Percentiles rank a stretch among this genome's conserved stretches.
These are phyloP conservation scores for Persicaria maculosa DNA, from an alignment of 148 eudicot species.

Conservation along the genomic window DNA sequence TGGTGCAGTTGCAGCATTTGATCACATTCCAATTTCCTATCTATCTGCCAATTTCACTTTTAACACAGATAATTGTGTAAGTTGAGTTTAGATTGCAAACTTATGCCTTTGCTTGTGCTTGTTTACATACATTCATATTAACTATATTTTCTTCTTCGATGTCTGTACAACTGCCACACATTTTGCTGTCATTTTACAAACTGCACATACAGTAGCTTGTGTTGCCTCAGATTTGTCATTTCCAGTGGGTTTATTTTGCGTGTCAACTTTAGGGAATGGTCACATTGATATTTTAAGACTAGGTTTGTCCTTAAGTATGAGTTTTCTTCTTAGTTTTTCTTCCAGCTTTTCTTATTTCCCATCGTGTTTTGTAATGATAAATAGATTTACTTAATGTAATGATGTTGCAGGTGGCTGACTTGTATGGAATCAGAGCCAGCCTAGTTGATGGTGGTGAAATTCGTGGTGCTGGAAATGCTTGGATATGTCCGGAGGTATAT, in stretches of 20 bases:
- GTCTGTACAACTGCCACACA: neutral
- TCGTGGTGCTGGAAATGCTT: slow-evolving; percentile 99
- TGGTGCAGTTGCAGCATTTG: slow-evolving; percentile 96
- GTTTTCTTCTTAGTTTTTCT: neutral
- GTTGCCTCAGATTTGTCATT: neutral
- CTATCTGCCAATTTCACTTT: slow-evolving; percentile 95
- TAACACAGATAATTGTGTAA: slow-evolving; percentile 93
- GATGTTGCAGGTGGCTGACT: slow-evolving; percentile 76
- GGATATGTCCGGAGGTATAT: slow-evolving; percentile 96
- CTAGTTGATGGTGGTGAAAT: slow-evolving; percentile 98
- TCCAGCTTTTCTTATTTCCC: neutral
- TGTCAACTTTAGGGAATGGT: neutral
- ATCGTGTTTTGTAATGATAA: neutral
- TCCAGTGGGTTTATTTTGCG: neutral
- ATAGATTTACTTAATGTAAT: neutral
- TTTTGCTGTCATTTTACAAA: neutral
- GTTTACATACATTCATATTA: neutral
- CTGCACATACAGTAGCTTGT: neutral
- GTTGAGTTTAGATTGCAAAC: slow-evolving; percentile 20
- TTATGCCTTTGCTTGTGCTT: neutral
- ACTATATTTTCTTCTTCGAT: neutral
- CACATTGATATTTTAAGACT: neutral
- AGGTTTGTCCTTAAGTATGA: neutral
- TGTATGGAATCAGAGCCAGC: slow-evolving; percentile 93
- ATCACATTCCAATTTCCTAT: slow-evolving; percentile 78